Conservation (phyloP, 164 flowering plant genomes). For the Vitis rupestris region DNA sequence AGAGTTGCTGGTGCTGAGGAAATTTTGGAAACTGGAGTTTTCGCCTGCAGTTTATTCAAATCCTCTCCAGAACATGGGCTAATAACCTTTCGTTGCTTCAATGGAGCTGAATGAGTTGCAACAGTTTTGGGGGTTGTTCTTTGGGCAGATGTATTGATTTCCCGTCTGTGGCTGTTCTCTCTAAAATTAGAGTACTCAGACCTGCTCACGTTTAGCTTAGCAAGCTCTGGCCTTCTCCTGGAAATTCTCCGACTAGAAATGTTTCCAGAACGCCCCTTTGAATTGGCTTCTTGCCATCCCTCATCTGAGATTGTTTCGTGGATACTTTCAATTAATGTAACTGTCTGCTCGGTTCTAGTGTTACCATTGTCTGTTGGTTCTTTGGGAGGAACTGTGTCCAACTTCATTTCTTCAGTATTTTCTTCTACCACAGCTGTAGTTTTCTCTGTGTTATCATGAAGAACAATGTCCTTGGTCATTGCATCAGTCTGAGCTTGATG, state of each 20-base stretch:
- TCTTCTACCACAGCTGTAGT: conserved; percentile 16
- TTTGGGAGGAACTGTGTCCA: conserved; percentile 10
- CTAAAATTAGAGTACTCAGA: conserved; percentile 30
- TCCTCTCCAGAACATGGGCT: conserved; percentile 25
- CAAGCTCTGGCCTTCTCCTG: conserved; percentile 40
- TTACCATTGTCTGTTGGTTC: conserved; percentile 28
- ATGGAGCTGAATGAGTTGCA: conserved; percentile 26
- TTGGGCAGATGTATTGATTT: conserved; percentile 27
- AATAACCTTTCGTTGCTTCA: conserved; percentile 29
- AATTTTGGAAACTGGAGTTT: conserved; percentile 23
- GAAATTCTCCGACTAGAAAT: conserved; percentile 37
- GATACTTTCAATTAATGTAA: conserved; percentile 14
- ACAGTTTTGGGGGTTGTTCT: conserved; percentile 27
- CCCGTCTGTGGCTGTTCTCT: conserved; percentile 29
- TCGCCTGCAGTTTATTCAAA: conserved; percentile 28
- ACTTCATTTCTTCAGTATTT: conserved; percentile 16
- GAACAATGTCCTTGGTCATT: conserved; percentile 13
- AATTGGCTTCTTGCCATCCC: conserved; percentile 92
- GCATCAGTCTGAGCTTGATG: conserved; percentile 27
- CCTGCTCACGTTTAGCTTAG: conserved; percentile 40
- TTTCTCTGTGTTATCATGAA: conserved; percentile 14
- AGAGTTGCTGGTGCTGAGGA: conserved; percentile 30
- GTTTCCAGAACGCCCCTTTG: conserved; percentile 54
- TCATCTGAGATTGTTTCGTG: conserved; percentile 57
- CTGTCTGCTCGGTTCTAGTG: conserved; percentile 12